Evolutionary conservation across 1,284 basidiomycete species (phyloP).

Genomic region (Stygiomarasmius scandens): DNA sequence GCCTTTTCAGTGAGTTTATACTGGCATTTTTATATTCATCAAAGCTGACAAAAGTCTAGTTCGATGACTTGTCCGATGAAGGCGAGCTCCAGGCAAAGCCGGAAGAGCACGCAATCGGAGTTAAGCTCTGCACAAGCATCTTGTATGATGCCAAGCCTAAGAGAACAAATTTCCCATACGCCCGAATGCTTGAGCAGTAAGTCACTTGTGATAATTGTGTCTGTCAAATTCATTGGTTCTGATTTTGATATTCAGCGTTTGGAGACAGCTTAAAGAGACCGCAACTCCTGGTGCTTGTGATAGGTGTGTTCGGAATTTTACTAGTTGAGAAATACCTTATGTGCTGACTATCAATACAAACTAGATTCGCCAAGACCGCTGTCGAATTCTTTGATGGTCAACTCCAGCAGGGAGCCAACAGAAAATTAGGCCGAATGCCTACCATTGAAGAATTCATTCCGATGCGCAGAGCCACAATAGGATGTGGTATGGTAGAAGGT

Average conservation of each 20-base stretch:
- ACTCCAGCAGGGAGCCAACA: constrained; percentile 40
- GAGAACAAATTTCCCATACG: constrained; percentile 1
- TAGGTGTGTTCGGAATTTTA: neutral
- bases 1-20: constrained; percentile 41
- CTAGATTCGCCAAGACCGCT: constrained; percentile 41
- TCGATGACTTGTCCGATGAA: constrained; percentile 47
- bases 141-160: neutral
- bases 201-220: too few species aligned
- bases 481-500: constrained; percentile 50
- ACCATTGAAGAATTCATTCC: constrained; percentile 46
- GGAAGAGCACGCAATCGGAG: constrained; percentile 41
- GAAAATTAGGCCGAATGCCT: constrained; percentile 32
- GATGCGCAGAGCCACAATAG: constrained; percentile 46
- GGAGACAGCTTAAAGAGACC: neutral
- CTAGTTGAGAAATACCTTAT: neutral
- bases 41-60: constrained; percentile 24
- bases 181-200: constrained; percentile 4
- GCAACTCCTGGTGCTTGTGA: neutral
- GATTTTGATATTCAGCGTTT: neutral
- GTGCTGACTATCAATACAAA: neutral
- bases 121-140: constrained; percentile 31
- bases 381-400: constrained; percentile 43
- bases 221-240: neutral
- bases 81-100: constrained; percentile 42
- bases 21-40: neutral